Base-by-base conservation (phyloP, 75 land plant genomes). In the Sequoiadendron giganteum region DNA sequence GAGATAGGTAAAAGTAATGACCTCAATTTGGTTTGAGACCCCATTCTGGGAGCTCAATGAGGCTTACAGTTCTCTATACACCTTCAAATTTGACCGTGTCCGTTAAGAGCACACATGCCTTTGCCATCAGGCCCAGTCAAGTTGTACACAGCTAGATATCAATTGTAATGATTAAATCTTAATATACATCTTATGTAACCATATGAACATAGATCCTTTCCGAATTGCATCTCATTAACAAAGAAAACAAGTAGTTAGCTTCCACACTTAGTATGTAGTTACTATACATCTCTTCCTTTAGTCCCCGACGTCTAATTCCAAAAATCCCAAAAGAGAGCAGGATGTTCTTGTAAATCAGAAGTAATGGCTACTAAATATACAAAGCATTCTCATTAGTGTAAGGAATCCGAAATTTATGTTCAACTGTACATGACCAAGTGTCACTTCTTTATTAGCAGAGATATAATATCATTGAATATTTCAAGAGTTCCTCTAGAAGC, bases 371-470 rank as follows among this genome's bases (percentile, higher is more conserved):
- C 48, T 82, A 28, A 18, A 82, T 28, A 47, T 47, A 47, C 84
- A 47, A 28, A 82, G 84, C 30, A 47, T 82, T 82, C n/a, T 47
- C 32, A 47, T 45, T 82, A 28, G 52, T 47, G 48, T n/a, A n/a
- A 47, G 52, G 32, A 45, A 28, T 82, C 5, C 11, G 30, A 5
- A 2, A 82, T 25, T 82, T 47, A 47, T 82, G 47, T 28, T 52
- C 45, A 45, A 82, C 52, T 82, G 48, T 82, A 82, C 84, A 82
- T 82, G 32, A 82, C 34, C 30, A 43, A 43, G 84, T 82, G 15
- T 82, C 52, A 47, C 15, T 47, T 82, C 25, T 10, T 25, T 25
- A n/a, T n/a, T 47, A 82, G 32, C 47, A 82, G 49, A 82, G 45
- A 45, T 25, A 82, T 47, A 82, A n/a, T 49, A 32, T 82, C 42